These are phyloP conservation scores for Amanita phalloides DNA, from an alignment of 768 basidiomycete species.

Conservation along the genomic window DNA sequence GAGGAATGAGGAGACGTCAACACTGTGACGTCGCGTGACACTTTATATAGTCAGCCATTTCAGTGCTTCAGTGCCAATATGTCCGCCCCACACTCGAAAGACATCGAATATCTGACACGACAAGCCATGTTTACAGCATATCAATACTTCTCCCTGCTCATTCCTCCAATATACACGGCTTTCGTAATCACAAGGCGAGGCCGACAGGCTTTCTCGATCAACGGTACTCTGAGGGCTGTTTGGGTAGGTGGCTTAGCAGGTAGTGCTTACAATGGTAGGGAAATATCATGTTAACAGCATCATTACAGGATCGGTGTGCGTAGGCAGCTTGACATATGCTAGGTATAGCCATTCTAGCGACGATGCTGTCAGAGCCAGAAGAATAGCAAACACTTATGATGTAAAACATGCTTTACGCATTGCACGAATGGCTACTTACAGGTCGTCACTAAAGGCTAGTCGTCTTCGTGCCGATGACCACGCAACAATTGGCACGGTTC, in stretches of 20 bases:
- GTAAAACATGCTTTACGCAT: constrained; percentile 21
- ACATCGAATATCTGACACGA: constrained; percentile 58
- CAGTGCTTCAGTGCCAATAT: no score
- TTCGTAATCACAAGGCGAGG: constrained; percentile 46
- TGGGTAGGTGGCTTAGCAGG: constrained; percentile 63
- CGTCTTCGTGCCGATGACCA: constrained; percentile 62
- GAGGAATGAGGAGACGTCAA: constrained; percentile 11
- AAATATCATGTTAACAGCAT: neutral
- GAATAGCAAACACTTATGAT: constrained; percentile 46
- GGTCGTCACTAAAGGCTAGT: constrained; percentile 28
- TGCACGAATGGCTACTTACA: neutral
- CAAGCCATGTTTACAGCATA: constrained; percentile 58
- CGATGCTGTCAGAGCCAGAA: constrained; percentile 34
- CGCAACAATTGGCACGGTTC: constrained; percentile 59
- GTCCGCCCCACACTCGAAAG: constrained; percentile 31
- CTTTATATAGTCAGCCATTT: neutral
- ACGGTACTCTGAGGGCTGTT: constrained; percentile 57
- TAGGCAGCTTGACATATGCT: constrained; percentile 50
- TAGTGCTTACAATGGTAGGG: constrained; percentile 15
- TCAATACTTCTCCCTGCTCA: constrained; percentile 50
- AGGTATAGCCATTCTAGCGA: constrained; percentile 45
- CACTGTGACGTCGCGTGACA: constrained; percentile 7
- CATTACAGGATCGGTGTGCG: constrained; percentile 32
- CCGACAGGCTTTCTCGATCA: constrained; percentile 42
- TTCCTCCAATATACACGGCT: constrained; percentile 49